These are phyloP conservation scores for Bretziella fagacearum DNA, from an alignment of 2,329 filamentous ascomycete species.

Conservation along the genomic window DNA sequence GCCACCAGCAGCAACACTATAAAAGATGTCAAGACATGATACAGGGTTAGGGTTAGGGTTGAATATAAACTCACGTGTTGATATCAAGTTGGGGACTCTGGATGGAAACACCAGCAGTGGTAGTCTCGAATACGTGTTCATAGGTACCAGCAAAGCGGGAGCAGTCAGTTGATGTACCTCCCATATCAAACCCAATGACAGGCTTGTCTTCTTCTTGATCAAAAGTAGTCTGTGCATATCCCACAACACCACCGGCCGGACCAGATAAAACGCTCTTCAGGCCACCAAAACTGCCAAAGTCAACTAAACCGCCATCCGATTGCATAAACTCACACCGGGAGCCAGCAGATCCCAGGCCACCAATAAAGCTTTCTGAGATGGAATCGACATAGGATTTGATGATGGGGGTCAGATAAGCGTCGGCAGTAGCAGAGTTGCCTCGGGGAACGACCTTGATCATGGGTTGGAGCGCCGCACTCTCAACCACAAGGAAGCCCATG, in stretches of 20 bases:
- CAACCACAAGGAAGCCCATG: constrained; percentile 37
- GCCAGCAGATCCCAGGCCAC: constrained; percentile 65
- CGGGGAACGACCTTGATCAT: constrained; percentile 30
- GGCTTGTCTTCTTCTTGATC: constrained; percentile 66
- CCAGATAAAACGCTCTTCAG: constrained; percentile 74
- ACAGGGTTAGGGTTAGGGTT: neutral
- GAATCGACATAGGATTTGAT: constrained; percentile 26
- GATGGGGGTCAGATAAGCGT: constrained; percentile 28
- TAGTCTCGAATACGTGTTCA: constrained; percentile 89
- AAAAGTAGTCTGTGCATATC: constrained; percentile 82
- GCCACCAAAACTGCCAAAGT: constrained; percentile 68
- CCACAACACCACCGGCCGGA: constrained; percentile 83
- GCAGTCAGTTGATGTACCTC: constrained; percentile 65
- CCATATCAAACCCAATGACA: constrained; percentile 91
- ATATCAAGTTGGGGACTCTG: constrained; percentile 87
- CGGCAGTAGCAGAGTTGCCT: constrained; percentile 27
- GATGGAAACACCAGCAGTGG: constrained; percentile 83
- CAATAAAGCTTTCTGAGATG: constrained; percentile 42
- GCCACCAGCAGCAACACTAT: constrained; percentile 65
- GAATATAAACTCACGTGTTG: constrained; percentile 44
- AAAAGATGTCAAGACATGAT: neutral
- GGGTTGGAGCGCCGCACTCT: constrained; percentile 23
- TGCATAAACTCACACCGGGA: constrained; percentile 93
- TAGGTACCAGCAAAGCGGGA: constrained; percentile 76
- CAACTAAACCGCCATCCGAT: constrained; percentile 57